Evolutionary conservation across 2,329 filamentous ascomycete species (phyloP).

Genomic region (Ophidiomyces ophidiicola): DNA sequence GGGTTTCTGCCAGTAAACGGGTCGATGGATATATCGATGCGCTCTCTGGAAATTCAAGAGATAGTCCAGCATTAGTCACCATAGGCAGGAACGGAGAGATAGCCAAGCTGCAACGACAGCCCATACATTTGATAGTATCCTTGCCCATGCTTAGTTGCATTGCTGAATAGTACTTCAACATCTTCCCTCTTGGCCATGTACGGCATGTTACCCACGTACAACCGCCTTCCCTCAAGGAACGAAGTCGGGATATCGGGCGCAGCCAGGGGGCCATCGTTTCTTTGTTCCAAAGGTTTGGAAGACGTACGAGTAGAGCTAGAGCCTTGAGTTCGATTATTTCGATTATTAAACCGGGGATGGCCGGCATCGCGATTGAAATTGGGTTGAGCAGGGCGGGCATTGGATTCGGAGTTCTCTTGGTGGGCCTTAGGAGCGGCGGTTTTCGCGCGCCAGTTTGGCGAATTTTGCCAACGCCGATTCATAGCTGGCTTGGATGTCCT

Average conservation of each 20-base stretch:
- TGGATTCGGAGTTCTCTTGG: background rate
- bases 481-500: constrained; percentile 7
- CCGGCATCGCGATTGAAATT: constrained; percentile 3
- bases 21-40: constrained; percentile 57
- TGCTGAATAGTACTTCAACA: constrained; percentile 37
- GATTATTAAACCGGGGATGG: constrained; percentile 1
- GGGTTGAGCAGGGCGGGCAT: background rate
- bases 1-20: constrained; percentile 57
- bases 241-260: constrained; percentile 12
- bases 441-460: constrained; percentile 14
- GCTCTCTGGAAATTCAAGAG: too few relatives aligned
- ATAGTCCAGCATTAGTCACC: constrained; percentile 1
- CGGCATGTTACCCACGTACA: constrained; percentile 46
- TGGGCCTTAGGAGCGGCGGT: background rate
- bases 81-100: background rate
- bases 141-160: constrained; percentile 22
- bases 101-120: background rate
- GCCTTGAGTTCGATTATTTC: background rate
- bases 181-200: constrained; percentile 43
- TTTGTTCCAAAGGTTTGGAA: background rate
- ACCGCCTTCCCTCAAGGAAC: constrained; percentile 32
- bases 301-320: background rate
- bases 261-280: background rate
- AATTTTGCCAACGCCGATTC: constrained; percentile 14
- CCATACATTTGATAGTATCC: constrained; percentile 26